Evolutionary conservation across 768 basidiomycete species (phyloP), one percentile per base, ranked within the genome.

Genomic region (Auricularia cornea): DNA sequence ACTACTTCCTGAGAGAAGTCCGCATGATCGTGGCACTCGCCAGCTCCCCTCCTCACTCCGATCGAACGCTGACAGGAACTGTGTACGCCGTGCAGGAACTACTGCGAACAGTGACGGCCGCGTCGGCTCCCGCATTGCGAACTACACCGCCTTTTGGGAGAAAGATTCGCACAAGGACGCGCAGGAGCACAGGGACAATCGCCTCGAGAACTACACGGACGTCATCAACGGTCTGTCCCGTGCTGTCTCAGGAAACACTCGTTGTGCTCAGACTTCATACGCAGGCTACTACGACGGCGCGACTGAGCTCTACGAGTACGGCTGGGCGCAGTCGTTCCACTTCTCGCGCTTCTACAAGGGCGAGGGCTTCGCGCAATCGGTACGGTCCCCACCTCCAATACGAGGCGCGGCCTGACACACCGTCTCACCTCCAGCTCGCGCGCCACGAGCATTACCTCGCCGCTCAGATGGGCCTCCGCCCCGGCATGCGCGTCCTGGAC

Each of bases 391-490:
- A 10, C 35, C 16, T 38, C n/a, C n/a, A n/a, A n/a, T 38, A n/a
- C n/a, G n/a, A n/a, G n/a, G n/a, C n/a, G n/a, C n/a, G n/a, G n/a
- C n/a, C n/a, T n/a, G n/a, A n/a, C n/a, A n/a, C n/a, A n/a, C n/a
- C n/a, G n/a, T n/a, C n/a, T n/a, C n/a, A n/a, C 5, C 76, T 74
- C 20, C 66, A 79, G 70, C 79, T 93, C 60, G 94, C 96, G 30
- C 89, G 97, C 48, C 96, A 98, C 70, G 96, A 99, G 77, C 96
- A 99, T 78, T 98, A 95, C 78, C 91, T 99, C 67, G 87, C 94
- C 3, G 79, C 89, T 8, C 84, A 92, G 71, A 94, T 98, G 88
- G 73, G 76, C 57, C 79, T 99, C 65, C 84, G 84, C 60, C 85
- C 94, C 0, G 92, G 94, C 52, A 97, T 97, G 94, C 85, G 88